Evolutionary conservation across 148 eudicot genomes (phyloP).

Genomic region (Dysphania ambrosioides): DNA sequence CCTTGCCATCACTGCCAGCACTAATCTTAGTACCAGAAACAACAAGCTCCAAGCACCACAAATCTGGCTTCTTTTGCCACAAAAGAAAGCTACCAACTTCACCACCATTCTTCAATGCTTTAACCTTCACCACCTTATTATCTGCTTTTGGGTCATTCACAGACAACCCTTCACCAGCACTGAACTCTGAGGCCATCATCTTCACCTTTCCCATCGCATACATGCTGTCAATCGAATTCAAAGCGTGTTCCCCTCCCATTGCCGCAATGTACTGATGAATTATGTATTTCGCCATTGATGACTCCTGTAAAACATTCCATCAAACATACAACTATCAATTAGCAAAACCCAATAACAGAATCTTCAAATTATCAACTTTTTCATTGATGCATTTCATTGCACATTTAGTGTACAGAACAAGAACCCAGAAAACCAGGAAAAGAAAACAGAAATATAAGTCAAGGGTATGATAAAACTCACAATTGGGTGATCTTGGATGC

Average conservation of each 20-base stretch:
- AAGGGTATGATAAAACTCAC: slow-evolving; percentile 36
- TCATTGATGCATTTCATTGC: slow-evolving; percentile 13
- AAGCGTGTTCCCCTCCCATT: slow-evolving; percentile 72
- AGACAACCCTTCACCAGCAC: slow-evolving; percentile 46
- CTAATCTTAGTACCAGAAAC: slow-evolving; percentile 82
- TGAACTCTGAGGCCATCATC: slow-evolving; percentile 74
- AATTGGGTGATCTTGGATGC: slow-evolving; percentile 68
- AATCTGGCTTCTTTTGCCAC: slow-evolving; percentile 84
- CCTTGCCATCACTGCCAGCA: slow-evolving; percentile 92
- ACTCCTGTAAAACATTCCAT: slow-evolving; percentile 48
- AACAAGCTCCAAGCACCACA: slow-evolving; percentile 84
- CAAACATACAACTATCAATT: slow-evolving; percentile 8
- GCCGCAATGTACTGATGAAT: slow-evolving; percentile 95
- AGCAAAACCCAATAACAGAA: neutral
- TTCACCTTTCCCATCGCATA: slow-evolving; percentile 89
- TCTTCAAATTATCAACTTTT: neutral
- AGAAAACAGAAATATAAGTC: neutral
- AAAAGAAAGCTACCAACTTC: slow-evolving; percentile 86
- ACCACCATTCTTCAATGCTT: slow-evolving; percentile 46
- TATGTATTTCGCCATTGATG: slow-evolving; percentile 90
- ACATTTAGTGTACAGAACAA: neutral
- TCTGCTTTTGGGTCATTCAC: slow-evolving; percentile 20
- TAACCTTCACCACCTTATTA: slow-evolving; percentile 47
- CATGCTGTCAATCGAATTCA: slow-evolving; percentile 76
- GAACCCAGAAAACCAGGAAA: neutral